A percentile compares a stretch with the other conserved stretches of the same genome.
phyloP scores from a whole-genome alignment of 2,329 filamentous ascomycete genomes.

The Pseudogymnoascus destructans region DNA sequence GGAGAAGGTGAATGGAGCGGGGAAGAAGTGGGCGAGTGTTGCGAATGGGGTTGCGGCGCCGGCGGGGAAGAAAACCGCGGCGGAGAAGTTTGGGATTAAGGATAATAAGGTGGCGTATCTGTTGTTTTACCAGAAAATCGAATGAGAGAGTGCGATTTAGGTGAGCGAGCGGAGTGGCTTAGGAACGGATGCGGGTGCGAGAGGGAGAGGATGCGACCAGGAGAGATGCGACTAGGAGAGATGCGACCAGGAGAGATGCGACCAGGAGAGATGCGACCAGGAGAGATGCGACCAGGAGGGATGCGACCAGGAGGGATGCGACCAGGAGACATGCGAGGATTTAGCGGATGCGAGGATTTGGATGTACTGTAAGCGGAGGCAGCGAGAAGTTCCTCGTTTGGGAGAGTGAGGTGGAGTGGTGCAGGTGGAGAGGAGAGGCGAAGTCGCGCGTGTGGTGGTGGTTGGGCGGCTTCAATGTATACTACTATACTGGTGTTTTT shows the following conservation, averaged over 20 bases:
- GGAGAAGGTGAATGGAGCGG: slow-evolving; percentile 27
- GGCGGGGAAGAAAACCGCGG: slow-evolving; percentile 38
- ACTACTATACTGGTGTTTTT: slow-evolving; percentile 1
- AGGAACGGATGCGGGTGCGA: background rate
- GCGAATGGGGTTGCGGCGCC: slow-evolving; percentile 50
- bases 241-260: background rate
- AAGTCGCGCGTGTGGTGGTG: background rate
- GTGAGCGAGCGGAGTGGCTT: background rate
- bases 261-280: background rate
- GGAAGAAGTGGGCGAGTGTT: slow-evolving; percentile 61
- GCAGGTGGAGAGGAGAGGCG: background rate
- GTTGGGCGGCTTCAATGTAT: background rate
- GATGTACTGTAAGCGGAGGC: background rate
- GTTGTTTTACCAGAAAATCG: slow-evolving; percentile 68
- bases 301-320: too few relatives aligned
- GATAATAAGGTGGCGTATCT: slow-evolving; percentile 98
- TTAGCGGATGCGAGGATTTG: background rate
- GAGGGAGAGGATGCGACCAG: too few relatives aligned
- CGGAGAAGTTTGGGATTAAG: slow-evolving; percentile 48
- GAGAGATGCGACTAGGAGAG: too few relatives aligned
- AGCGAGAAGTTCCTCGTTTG: background rate
- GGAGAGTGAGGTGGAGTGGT: background rate
- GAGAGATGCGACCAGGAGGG: too few relatives aligned
- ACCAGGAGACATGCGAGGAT: background rate
- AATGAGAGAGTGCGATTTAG: background rate